Base-by-base conservation (phyloP, 164 flowering plant genomes). In the Buxus sempervirens region DNA sequence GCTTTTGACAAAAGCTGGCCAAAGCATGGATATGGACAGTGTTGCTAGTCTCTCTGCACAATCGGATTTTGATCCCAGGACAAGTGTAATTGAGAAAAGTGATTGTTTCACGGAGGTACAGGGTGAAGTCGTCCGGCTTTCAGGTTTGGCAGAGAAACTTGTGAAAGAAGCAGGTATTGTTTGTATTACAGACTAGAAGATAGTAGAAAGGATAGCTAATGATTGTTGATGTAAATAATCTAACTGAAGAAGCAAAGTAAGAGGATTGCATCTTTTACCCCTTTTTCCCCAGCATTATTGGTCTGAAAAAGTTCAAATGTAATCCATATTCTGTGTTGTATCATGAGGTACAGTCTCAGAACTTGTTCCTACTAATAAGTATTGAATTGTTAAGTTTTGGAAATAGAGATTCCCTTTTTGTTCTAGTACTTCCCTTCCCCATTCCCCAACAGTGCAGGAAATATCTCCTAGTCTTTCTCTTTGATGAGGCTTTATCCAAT, bases 81-180 rank as follows among this genome's bases (percentile, higher is more conserved):
- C 42, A 16, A 49, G 20, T 62, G 42, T 42, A 53, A 25, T 45
- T 10, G 71, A 70, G 25, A 71, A 65, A 53, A 68, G 64, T 26
- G 79, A 77, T 19, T 58, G 76, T 60, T 60, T 83, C n/a, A 25
- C 53, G 2, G 82, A 80, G 75, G 84, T 84, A 0, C 70, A 72
- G 60, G 24, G 68, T 0, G 86, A 81, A 76, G 76, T 88, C 64
- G 71, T 76, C 5, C 80, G 80, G 58, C 84, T 90, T 49, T 86
- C 88, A 14, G 75, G 82, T 74, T 74, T 93, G 74, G 83, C 88
- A 0, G 87, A 93, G 48, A 72, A 79, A 69, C 83, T 88, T 54
- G 77, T 89, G 61, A 77, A 71, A 58, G 91, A 85, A 57, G 95
- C 95, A 23, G 87, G 89, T 27, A 81, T 88, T 76, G 21, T 32